Evolutionary conservation across 208 protist genomes (phyloP).

Genomic region (Leishmania braziliensis): DNA sequence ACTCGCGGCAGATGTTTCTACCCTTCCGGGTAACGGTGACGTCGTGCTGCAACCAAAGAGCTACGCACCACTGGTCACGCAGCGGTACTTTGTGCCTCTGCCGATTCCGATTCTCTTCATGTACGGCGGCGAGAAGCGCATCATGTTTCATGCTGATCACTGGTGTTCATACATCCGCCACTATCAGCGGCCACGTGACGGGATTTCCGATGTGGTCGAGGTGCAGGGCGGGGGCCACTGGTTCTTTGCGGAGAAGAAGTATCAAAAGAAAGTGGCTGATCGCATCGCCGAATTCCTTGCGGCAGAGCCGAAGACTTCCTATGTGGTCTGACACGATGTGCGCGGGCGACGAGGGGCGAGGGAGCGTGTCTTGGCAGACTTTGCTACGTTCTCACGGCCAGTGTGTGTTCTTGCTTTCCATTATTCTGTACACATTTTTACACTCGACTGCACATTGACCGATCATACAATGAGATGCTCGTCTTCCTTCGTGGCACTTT

Average conservation of each 20-base stretch:
- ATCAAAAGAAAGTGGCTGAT: constrained; percentile 50
- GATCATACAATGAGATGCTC: not conserved
- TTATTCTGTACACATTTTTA: constrained; percentile 3
- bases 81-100: constrained; percentile 67
- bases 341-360: not conserved
- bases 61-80: constrained; percentile 44
- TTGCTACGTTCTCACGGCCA: not conserved
- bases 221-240: constrained; percentile 73
- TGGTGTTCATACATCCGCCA: constrained; percentile 65
- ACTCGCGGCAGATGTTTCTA: constrained; percentile 23
- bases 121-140: constrained; percentile 60
- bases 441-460: not conserved
- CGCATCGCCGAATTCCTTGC: constrained; percentile 53
- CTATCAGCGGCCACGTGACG: constrained; percentile 51
- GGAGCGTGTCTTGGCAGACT: not conserved
- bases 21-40: constrained; percentile 24
- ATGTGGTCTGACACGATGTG: not conserved
- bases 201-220: constrained; percentile 67
- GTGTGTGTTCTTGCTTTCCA: not conserved
- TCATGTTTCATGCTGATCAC: constrained; percentile 63
- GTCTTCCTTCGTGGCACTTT: not conserved
- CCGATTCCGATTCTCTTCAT: constrained; percentile 66
- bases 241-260: constrained; percentile 76
- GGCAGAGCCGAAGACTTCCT: constrained; percentile 10
- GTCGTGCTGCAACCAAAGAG: constrained; percentile 15